Evolutionary conservation across 768 basidiomycete genomes (phyloP).

Genomic region (Lentinula aciculospora): DNA sequence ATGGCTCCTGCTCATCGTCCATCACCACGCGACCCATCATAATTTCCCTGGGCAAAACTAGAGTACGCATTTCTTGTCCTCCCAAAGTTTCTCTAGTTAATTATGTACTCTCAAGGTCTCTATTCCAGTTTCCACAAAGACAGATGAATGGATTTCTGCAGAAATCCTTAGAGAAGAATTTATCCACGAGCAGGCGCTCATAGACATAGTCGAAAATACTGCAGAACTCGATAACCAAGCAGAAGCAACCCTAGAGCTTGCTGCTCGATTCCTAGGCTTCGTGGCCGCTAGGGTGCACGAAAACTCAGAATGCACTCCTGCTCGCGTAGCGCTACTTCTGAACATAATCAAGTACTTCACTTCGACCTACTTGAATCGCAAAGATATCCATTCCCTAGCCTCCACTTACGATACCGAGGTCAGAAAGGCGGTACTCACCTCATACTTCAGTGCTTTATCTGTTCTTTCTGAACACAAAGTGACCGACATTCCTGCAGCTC

Average conservation of each 20-base stretch:
- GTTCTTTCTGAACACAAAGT: conserved; percentile 55
- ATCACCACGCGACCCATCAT: conserved; percentile 47
- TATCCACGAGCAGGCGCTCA: conserved; percentile 51
- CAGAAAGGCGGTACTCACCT: conserved; percentile 68
- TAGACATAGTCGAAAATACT: conserved; percentile 51
- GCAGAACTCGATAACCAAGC: conserved; percentile 45
- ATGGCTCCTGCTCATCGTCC: conserved; percentile 14
- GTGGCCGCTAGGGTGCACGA: conserved; percentile 58
- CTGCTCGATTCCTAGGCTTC: conserved; percentile 79
- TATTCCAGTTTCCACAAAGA: conserved; percentile 77
- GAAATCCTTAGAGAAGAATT: conserved; percentile 92
- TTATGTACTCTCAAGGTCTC: conserved; percentile 47
- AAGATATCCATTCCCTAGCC: conserved; percentile 80
- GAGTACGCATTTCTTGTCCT: conserved; percentile 31
- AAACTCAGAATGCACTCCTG: conserved; percentile 44
- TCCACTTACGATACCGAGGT: conserved; percentile 70
- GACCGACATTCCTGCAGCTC: conserved; percentile 49
- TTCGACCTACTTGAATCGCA: conserved; percentile 58
- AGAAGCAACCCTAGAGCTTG: conserved; percentile 72
- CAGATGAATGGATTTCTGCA: conserved; percentile 87
- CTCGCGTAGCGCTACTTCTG: conserved; percentile 63
- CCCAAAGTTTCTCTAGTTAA: neutral
- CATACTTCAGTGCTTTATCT: conserved; percentile 76
- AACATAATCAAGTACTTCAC: conserved; percentile 78
- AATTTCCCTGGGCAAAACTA: conserved; percentile 41